A percentile compares a stretch with the other conserved stretches of the same genome.
Evolutionary conservation across 2,329 filamentous ascomycete species (phyloP).

Genomic region (Fusarium sublunatum): DNA sequence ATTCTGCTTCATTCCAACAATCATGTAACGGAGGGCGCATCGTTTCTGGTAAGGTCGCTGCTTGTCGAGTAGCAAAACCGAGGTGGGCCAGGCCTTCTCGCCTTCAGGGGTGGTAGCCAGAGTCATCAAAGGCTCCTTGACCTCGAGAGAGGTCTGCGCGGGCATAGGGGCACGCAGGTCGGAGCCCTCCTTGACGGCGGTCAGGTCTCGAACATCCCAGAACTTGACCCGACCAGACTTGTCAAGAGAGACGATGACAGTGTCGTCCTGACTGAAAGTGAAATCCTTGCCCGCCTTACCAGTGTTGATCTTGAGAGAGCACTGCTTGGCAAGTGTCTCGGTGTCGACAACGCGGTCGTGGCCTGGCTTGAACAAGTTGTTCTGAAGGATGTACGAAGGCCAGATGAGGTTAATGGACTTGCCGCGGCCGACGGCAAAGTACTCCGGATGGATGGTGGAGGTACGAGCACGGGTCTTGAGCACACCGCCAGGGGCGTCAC

Average conservation of each 20-base stretch:
- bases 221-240: slow-evolving; percentile 97
- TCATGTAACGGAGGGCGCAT: slow-evolving; percentile 90
- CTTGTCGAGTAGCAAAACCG: slow-evolving; percentile 95
- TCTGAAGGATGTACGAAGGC: slow-evolving; percentile 71
- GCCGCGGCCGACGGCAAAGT: slow-evolving; percentile 93
- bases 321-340: slow-evolving; percentile 86
- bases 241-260: slow-evolving; percentile 92
- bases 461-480: slow-evolving; percentile 95
- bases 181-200: slow-evolving; percentile 62
- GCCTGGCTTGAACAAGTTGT: slow-evolving; percentile 71
- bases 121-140: slow-evolving; percentile 87
- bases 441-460: slow-evolving; percentile 88
- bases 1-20: slow-evolving; percentile 99
- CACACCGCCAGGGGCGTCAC: slow-evolving; percentile 90
- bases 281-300: slow-evolving; percentile 99
- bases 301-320: slow-evolving; percentile 91
- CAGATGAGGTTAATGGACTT: slow-evolving; percentile 95
- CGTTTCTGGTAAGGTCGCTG: slow-evolving; percentile 91
- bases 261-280: slow-evolving; percentile 96
- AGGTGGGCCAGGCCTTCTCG: slow-evolving; percentile 97
- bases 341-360: slow-evolving; percentile 81
- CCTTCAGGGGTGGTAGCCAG: slow-evolving; percentile 86
- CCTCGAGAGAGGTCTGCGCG: slow-evolving; percentile 72
- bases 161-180: slow-evolving; percentile 64
- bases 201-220: slow-evolving; percentile 92